Evolutionary conservation across 352 stramenopile genomes (phyloP), one percentile per base, ranked within the genome.

Genomic region (Globisporangium irregulare): DNA sequence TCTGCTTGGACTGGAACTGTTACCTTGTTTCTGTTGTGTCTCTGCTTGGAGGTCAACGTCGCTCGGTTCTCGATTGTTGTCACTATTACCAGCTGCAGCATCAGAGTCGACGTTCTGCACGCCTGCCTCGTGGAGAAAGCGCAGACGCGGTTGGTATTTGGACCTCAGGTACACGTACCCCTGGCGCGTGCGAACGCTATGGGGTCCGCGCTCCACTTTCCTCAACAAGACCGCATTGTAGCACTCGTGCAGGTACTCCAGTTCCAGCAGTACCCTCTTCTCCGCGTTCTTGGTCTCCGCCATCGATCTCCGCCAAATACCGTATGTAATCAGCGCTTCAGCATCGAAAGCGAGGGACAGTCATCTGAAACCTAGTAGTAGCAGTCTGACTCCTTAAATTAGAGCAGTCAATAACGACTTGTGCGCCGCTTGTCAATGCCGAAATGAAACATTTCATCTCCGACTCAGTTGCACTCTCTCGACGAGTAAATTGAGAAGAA

Each of bases 81-180:
- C 54, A 7, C 12, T 24, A 14, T 25, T 7, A 9, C 7, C 54
- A 38, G 7, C 24, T 27, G 41, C 4, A 38, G 14, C 25, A 29
- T 3, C 22, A 48, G 41, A 14, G 20, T 50, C 53, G 1, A 34
- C 6, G 27, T 34, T 57, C 53, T 32, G 24, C 0, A 53, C 36
- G 7, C 27, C 53, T 9, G 22, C 20, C 20, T 69, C 64, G 38
- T 69, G 64, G 22, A 69, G 25, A 25, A 64, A 69, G 1, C 18
- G 41, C 54, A 69, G 10, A 25, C 38, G 53, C n/a, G 64, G 64
- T 7, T 63, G 64, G 38, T 64, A 69, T 41, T 69, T 69, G 36
- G 64, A 58, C 6, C 56, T n/a, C 3, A 69, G 20, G 18, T 29
- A 27, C n/a, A 50, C 55, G n/a, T 63, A 69, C 8, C 64, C 64